Conservation (phyloP, 345 rosid species). For the Lepidium didymum region DNA sequence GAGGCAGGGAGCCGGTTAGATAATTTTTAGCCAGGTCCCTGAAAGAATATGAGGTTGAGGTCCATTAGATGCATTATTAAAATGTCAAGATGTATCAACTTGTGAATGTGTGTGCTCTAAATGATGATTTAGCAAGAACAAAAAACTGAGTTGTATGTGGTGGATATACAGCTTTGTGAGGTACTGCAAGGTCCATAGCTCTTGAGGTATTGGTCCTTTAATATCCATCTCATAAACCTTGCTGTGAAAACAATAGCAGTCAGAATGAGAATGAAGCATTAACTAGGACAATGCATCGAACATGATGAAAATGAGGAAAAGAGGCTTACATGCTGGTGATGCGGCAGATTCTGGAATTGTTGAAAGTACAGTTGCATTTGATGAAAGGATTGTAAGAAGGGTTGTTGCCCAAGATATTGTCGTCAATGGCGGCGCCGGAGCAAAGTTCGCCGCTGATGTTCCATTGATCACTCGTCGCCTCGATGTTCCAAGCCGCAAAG, state of each 20-base stretch:
- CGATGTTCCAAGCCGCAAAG: no score
- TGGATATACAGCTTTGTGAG: conserved; percentile 21
- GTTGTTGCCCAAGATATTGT: no score
- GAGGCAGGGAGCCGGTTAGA: conserved; percentile 27
- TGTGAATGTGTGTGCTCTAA: no score
- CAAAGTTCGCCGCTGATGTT: no score
- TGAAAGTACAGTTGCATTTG: no score
- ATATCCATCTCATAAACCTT: conserved; percentile 16
- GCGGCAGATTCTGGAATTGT: no score
- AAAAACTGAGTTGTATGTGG: no score
- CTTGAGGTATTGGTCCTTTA: conserved; percentile 23
- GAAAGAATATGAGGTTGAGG: background rate
- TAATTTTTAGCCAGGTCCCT: conserved; percentile 23
- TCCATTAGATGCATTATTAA: background rate
- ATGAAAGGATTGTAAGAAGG: no score
- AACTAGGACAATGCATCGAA: background rate
- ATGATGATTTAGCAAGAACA: no score
- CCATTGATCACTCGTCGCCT: no score
- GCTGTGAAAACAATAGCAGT: background rate
- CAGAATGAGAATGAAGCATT: background rate
- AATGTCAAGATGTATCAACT: no score
- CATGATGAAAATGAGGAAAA: background rate
- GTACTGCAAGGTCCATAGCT: conserved; percentile 31
- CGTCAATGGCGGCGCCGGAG: no score
- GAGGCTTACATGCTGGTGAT: background rate